phyloP scores from a whole-genome alignment of 2,329 filamentous ascomycete genomes.

The Myriosclerotinia duriaeana region DNA sequence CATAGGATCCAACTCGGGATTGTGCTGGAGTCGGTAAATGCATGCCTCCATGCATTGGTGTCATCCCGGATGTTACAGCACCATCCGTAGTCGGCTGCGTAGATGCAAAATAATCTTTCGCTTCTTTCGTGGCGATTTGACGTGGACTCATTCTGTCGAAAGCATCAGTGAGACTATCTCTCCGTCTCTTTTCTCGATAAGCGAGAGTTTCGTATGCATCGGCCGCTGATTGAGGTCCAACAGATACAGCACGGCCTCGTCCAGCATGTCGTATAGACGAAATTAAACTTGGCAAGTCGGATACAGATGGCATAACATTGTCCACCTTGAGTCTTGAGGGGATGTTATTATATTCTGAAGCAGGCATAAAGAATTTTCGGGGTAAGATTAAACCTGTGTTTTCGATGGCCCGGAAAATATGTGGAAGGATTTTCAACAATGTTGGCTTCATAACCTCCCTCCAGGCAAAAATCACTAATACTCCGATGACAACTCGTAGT shows the following conservation, averaged over 20 bases:
- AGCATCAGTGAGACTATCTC: slow-evolving; percentile 51
- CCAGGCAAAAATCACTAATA: slow-evolving; percentile 85
- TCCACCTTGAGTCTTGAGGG: slow-evolving; percentile 72
- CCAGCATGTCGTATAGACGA: slow-evolving; percentile 77
- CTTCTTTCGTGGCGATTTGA: slow-evolving; percentile 15
- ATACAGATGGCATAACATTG: slow-evolving; percentile 86
- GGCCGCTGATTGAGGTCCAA: slow-evolving; percentile 92
- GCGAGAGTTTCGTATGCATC: slow-evolving; percentile 95
- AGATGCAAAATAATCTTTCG: slow-evolving; percentile 27
- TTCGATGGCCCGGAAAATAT: slow-evolving; percentile 84
- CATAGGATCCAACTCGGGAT: slow-evolving; percentile 59
- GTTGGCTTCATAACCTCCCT: slow-evolving; percentile 84
- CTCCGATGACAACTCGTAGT: slow-evolving; percentile 72
- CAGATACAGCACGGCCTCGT: slow-evolving; percentile 76
- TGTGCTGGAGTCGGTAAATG: slow-evolving; percentile 49
- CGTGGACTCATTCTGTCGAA: slow-evolving; percentile 28
- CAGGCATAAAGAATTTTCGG: slow-evolving; percentile 85
- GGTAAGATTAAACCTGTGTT: slow-evolving; percentile 76
- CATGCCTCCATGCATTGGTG: slow-evolving; percentile 39
- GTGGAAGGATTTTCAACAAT: slow-evolving; percentile 74
- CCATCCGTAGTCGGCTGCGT: slow-evolving; percentile 30
- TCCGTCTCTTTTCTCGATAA: slow-evolving; percentile 72
- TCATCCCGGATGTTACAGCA: slow-evolving; percentile 45
- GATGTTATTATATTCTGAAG: slow-evolving; percentile 86
- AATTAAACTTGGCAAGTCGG: slow-evolving; percentile 79